Evolutionary conservation across 345 rosid genomes (phyloP).

Genomic region (Salix suchowensis): DNA sequence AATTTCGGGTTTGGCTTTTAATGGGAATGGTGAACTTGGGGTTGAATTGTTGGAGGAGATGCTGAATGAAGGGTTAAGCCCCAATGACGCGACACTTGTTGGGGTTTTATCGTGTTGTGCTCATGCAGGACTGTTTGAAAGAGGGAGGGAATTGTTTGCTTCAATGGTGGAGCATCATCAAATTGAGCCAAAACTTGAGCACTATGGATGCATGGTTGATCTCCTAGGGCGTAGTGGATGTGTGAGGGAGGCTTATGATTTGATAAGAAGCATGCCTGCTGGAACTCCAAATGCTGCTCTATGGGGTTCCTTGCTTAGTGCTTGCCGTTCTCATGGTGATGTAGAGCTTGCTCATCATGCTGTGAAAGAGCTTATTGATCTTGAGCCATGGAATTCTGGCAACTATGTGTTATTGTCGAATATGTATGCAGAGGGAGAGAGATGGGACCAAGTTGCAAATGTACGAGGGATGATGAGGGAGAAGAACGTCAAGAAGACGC

Average conservation of each 20-base stretch:
- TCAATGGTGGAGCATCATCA: slow-evolving; percentile 36
- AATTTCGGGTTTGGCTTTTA: slow-evolving; percentile 60
- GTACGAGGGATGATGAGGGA: slow-evolving; percentile 50
- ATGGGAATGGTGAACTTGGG: slow-evolving; percentile 55
- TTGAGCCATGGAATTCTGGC: slow-evolving; percentile 68
- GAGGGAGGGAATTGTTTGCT: slow-evolving; percentile 45
- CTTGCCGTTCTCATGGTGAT: slow-evolving; percentile 61
- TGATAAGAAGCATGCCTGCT: slow-evolving; percentile 45
- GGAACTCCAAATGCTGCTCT: slow-evolving; percentile 44
- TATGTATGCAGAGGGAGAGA: slow-evolving; percentile 62
- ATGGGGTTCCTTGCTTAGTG: slow-evolving; percentile 71
- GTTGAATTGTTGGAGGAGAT: slow-evolving; percentile 50
- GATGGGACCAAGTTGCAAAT: slow-evolving; percentile 63
- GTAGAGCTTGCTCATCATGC: slow-evolving; percentile 53
- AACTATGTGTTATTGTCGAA: slow-evolving; percentile 65
- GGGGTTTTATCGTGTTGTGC: slow-evolving; percentile 61
- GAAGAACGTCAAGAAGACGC: slow-evolving; percentile 38
- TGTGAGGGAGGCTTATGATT: slow-evolving; percentile 52
- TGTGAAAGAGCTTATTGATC: slow-evolving; percentile 43
- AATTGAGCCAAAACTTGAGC: slow-evolving; percentile 55
- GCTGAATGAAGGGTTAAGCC: slow-evolving; percentile 35
- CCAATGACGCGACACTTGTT: slow-evolving; percentile 49
- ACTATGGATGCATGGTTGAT: slow-evolving; percentile 72
- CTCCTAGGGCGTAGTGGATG: slow-evolving; percentile 56
- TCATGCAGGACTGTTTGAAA: slow-evolving; percentile 54